Percentiles rank a stretch among this genome's conserved stretches.
phyloP scores from a whole-genome alignment of 2,329 filamentous ascomycete species.

The Colletotrichum paranaense region DNA sequence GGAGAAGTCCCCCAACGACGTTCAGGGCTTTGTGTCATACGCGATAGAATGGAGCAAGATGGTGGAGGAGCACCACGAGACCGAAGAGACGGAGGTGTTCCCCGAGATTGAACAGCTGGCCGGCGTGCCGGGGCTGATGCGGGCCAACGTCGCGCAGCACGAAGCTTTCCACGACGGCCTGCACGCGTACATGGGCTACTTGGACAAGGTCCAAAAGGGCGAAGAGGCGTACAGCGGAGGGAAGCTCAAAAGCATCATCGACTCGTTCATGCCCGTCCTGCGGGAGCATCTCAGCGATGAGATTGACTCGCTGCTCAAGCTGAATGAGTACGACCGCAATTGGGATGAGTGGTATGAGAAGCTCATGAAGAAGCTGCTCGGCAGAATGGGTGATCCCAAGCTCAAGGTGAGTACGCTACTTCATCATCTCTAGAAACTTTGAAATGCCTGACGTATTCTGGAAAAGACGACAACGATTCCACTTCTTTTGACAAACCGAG shows the following conservation, averaged over 20 bases:
- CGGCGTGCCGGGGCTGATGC: conserved; percentile 44
- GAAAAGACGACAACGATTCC: conserved; percentile 32
- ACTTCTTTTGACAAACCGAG: conserved; percentile 40
- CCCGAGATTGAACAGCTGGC: conserved; percentile 43
- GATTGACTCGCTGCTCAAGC: conserved; percentile 48
- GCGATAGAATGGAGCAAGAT: conserved; percentile 39
- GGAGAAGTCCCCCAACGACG: conserved; percentile 37
- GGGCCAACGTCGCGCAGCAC: conserved; percentile 48
- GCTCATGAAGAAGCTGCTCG: conserved; percentile 33
- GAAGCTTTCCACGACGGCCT: conserved; percentile 47
- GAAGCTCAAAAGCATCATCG: conserved; percentile 45
- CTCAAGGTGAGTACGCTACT: conserved; percentile 35
- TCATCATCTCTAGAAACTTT: not conserved
- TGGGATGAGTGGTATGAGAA: conserved; percentile 46
- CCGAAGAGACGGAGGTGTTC: conserved; percentile 48
- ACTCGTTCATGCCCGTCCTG: conserved; percentile 49
- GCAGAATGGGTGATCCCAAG: conserved; percentile 33
- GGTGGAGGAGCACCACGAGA: conserved; percentile 45
- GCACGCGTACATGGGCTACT: conserved; percentile 45
- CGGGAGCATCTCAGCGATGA: conserved; percentile 51
- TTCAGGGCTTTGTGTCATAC: conserved; percentile 44
- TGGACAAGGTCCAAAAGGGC: conserved; percentile 41
- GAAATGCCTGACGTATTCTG: not conserved
- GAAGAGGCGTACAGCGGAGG: conserved; percentile 45
- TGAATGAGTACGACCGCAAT: conserved; percentile 48